A percentile compares a stretch with the other conserved stretches of the same genome.
Conservation (phyloP, 2,329 filamentous ascomycete genomes). For the Aspergillus vadensis region DNA sequence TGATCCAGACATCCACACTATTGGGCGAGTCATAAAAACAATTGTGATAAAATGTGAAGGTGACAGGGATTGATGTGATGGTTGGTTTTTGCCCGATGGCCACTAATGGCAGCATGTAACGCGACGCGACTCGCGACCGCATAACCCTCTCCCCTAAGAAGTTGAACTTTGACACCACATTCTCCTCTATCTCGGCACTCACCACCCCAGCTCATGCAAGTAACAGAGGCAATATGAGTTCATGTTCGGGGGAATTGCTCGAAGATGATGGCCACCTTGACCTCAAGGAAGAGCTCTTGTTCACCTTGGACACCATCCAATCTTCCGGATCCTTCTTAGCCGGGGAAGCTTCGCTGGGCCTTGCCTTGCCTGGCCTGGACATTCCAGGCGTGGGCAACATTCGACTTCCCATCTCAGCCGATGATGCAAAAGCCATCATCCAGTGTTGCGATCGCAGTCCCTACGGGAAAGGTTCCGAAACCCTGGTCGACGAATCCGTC, state of each 20-base stretch:
- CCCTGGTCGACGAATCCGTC: constrained; percentile 14
- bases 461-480: constrained; percentile 16
- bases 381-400: constrained; percentile 7
- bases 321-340: neutral
- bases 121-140: neutral
- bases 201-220: neutral
- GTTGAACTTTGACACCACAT: too few relatives aligned
- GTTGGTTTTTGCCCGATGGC: too few relatives aligned
- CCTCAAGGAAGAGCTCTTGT: neutral
- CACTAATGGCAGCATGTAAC: too few relatives aligned
- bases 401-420: constrained; percentile 7
- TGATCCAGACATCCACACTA: too few relatives aligned
- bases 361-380: constrained; percentile 8
- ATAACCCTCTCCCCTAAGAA: neutral
- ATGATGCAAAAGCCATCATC: constrained; percentile 1
- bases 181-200: neutral
- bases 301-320: neutral
- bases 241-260: too few relatives aligned
- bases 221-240: neutral
- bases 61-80: too few relatives aligned
- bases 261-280: neutral
- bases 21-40: too few relatives aligned
- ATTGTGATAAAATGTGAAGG: too few relatives aligned
- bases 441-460: constrained; percentile 8
- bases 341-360: too few relatives aligned